Evolutionary conservation across 345 rosid species (phyloP).

Genomic region (Kernera saxatilis): DNA sequence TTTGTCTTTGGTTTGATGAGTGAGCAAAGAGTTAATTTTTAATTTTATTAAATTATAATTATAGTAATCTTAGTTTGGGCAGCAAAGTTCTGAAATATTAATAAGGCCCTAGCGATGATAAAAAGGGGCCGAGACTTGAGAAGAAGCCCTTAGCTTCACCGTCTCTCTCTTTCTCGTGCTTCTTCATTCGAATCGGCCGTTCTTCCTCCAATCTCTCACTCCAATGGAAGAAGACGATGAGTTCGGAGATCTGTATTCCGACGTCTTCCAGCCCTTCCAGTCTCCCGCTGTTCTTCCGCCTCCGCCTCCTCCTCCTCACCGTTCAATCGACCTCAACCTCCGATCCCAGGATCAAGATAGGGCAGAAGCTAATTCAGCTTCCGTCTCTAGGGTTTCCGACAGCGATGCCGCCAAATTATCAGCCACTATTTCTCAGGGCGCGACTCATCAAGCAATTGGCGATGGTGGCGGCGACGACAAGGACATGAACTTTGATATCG

Average conservation of each 20-base stretch:
- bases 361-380: conserved; percentile 22
- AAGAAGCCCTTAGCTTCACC: conserved; percentile 33
- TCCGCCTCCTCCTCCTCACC: conserved; percentile 28
- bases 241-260: conserved; percentile 98
- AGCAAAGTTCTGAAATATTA: too few species aligned
- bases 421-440: conserved; percentile 2
- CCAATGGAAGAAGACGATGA: conserved; percentile 96
- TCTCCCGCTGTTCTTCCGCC: conserved; percentile 33
- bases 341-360: conserved; percentile 24
- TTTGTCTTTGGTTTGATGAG: neutral
- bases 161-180: conserved; percentile 13
- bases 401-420: conserved; percentile 19
- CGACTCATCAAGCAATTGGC: conserved; percentile 13
- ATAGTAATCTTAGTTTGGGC: neutral
- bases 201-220: conserved; percentile 8
- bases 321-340: conserved; percentile 62
- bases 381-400: conserved; percentile 45
- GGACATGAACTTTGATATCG: conserved; percentile 69
- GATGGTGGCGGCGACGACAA: conserved; percentile 28
- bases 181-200: conserved; percentile 21
- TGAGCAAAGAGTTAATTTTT: neutral
- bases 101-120: conserved; percentile 7
- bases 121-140: conserved; percentile 11
- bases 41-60: neutral
- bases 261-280: conserved; percentile 59